phyloP scores from a whole-genome alignment of 441 rosid species.

The Capsella rubella region DNA sequence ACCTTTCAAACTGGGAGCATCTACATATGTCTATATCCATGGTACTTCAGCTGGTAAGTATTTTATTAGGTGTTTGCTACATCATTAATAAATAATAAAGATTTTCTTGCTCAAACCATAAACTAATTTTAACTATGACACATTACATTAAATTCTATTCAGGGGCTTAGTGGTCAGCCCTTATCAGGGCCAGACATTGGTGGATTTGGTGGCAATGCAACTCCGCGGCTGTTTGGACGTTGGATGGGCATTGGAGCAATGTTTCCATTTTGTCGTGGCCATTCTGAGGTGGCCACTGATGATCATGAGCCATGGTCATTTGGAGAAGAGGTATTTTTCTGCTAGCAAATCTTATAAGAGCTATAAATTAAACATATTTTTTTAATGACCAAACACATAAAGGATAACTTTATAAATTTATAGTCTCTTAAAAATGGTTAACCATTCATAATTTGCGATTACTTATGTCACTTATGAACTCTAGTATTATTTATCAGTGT shows the following conservation, averaged over 20 bases:
- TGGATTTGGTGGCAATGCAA: constrained; percentile 92
- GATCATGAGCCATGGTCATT: constrained; percentile 99
- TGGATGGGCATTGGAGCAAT: constrained; percentile 99
- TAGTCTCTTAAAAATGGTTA: constrained; percentile 8
- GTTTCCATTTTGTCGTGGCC: constrained; percentile 97
- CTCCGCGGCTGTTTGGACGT: constrained; percentile 88
- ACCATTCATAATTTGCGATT: not conserved
- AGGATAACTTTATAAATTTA: constrained; percentile 1
- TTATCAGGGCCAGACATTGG: constrained; percentile 99
- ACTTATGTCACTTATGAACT: constrained; percentile 26
- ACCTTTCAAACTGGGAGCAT: constrained; percentile 95
- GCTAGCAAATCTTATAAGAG: constrained; percentile 9
- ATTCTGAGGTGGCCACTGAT: constrained; percentile 70
- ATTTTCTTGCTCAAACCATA: not conserved
- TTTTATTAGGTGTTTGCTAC: constrained; percentile 4
- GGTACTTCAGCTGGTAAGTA: constrained; percentile 95
- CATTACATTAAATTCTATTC: constrained; percentile 33
- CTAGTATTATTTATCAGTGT: constrained; percentile 58
- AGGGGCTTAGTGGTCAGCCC: constrained; percentile 99
- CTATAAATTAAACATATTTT: not conserved
- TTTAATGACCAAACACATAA: not conserved
- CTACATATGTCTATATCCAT: constrained; percentile 90
- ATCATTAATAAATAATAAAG: constrained; percentile 7
- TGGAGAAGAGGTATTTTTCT: constrained; percentile 80
- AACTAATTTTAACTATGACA: constrained; percentile 2